A percentile compares a stretch with the other conserved stretches of the same genome.
Conservation (phyloP, 768 basidiomycete species). For the Xerocomellus amylosporus region DNA sequence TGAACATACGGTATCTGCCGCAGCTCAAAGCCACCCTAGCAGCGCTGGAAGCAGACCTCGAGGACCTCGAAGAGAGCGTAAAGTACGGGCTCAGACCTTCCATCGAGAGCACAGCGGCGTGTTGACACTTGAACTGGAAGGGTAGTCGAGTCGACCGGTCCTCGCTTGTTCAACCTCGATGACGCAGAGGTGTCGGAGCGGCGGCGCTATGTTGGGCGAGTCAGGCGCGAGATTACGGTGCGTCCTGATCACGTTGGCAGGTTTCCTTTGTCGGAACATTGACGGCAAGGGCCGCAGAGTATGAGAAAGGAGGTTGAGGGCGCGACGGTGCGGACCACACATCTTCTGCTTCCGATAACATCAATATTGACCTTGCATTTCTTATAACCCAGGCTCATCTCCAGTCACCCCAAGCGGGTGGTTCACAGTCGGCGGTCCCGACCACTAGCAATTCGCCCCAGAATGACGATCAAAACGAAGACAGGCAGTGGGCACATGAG, state of each 20-base stretch:
- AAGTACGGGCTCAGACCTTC: slow-evolving; percentile 47
- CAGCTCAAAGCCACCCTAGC: slow-evolving; percentile 77
- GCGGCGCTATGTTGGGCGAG: slow-evolving; percentile 70
- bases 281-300: slow-evolving; percentile 52
- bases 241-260: slow-evolving; percentile 24
- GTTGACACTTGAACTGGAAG: slow-evolving; percentile 37
- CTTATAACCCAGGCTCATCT: slow-evolving; percentile 2
- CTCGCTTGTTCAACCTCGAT: slow-evolving; percentile 79
- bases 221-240: slow-evolving; percentile 79
- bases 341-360: neutral
- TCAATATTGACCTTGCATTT: neutral
- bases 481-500: slow-evolving; percentile 77
- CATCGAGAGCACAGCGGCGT: neutral
- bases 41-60: slow-evolving; percentile 80
- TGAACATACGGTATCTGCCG: neutral
- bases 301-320: slow-evolving; percentile 65
- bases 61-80: slow-evolving; percentile 93
- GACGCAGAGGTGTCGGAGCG: slow-evolving; percentile 74
- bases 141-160: slow-evolving; percentile 84
- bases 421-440: slow-evolving; percentile 14
- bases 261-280: slow-evolving; percentile 7
- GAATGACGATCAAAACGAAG: slow-evolving; percentile 52
- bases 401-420: slow-evolving; percentile 20
- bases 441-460: slow-evolving; percentile 10
- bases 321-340: slow-evolving; percentile 14